Evolutionary conservation across 1,139 yeast species (phyloP).

Genomic region (Diutina mesorugosa): DNA sequence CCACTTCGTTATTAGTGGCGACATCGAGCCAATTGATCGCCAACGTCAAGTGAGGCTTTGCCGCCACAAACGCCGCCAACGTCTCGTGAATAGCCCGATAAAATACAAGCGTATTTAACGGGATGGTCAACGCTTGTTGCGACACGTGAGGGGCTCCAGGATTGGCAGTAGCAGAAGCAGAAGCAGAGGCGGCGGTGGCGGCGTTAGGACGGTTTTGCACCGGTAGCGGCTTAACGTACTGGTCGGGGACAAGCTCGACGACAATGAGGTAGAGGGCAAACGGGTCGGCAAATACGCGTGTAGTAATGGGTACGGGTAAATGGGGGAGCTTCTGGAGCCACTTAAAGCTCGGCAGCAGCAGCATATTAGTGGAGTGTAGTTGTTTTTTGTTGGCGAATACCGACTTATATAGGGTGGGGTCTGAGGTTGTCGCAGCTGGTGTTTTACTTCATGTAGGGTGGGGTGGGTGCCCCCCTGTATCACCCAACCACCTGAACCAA

Average conservation of each 20-base stretch:
- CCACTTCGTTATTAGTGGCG: neutral
- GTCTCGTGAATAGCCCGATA: neutral
- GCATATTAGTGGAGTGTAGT: neutral
- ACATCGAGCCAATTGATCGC: neutral
- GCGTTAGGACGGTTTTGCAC: neutral
- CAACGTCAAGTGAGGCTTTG: neutral
- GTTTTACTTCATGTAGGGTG: too few species aligned
- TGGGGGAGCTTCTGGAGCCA: neutral
- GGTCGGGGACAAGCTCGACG: neutral
- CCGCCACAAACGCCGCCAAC: neutral
- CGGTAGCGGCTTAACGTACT: neutral
- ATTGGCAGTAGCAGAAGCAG: too few species aligned
- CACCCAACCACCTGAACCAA: too few species aligned
- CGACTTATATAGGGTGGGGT: too few species aligned
- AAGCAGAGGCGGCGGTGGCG: too few species aligned
- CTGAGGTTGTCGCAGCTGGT: too few species aligned
- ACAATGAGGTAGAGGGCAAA: neutral
- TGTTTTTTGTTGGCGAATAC: too few species aligned
- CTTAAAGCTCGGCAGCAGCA: neutral
- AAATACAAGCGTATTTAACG: neutral
- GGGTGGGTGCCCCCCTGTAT: too few species aligned
- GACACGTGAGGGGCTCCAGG: neutral
- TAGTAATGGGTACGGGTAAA: neutral
- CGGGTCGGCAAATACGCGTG: neutral
- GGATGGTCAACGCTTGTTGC: neutral